A percentile compares a stretch with the other conserved stretches of the same genome.
Evolutionary conservation across 805 yeast genomes (phyloP).

Genomic region (Naumovozyma baii): DNA sequence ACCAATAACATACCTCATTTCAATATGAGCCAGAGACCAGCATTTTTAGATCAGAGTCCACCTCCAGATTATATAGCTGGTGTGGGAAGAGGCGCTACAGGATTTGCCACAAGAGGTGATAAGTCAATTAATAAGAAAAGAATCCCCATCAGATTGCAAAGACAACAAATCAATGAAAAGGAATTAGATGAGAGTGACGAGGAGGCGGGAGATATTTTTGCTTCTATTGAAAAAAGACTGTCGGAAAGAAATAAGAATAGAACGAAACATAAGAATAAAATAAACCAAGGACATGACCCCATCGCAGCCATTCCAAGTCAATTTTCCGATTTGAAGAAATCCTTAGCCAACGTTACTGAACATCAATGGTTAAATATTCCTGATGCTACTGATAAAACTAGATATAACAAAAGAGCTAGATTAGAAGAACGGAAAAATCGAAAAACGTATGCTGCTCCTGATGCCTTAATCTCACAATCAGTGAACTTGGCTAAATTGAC

Average conservation of each 20-base stretch:
- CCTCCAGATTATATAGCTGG: conserved; percentile 92
- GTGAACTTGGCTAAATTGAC: conserved; percentile 45
- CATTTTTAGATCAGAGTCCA: conserved; percentile 73
- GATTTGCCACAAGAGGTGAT: conserved; percentile 81
- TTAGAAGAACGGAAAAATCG: conserved; percentile 50
- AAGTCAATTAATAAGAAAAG: conserved; percentile 10
- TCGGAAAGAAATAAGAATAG: conserved; percentile 20
- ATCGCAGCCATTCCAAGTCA: conserved; percentile 37
- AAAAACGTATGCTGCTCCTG: conserved; percentile 78
- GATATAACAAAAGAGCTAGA: conserved; percentile 64
- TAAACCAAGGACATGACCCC: conserved; percentile 6
- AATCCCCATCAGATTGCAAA: conserved; percentile 20
- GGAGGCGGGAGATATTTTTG: conserved; percentile 69
- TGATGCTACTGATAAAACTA: conserved; percentile 80
- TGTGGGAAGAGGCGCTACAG: conserved; percentile 89
- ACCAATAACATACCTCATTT: no score
- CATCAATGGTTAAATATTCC: conserved; percentile 80
- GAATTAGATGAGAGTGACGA: conserved; percentile 45
- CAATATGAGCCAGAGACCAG: conserved; percentile 31
- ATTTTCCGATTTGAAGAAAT: conserved; percentile 61
- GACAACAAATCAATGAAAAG: conserved; percentile 9
- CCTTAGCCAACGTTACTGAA: conserved; percentile 45
- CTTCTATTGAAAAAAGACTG: conserved; percentile 51
- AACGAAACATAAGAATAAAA: conserved; percentile 11
- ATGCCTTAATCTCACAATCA: conserved; percentile 41